Conservation (phyloP, 1,284 basidiomycete species). For the Cryptococcus sp. region DNA sequence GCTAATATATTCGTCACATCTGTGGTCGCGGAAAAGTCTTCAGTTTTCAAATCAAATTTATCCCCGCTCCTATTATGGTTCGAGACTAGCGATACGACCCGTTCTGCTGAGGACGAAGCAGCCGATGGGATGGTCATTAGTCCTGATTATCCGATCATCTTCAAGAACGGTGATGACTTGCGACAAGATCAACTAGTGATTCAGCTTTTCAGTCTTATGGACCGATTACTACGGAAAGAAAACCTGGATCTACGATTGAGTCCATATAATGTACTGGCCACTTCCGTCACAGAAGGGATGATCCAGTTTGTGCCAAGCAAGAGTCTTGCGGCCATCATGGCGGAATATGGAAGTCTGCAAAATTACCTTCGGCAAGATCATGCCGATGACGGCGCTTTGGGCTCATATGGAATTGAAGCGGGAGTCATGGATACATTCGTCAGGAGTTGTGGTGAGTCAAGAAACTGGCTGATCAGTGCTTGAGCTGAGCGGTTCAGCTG, state of each 20-base stretch:
- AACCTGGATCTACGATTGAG: constrained; percentile 90
- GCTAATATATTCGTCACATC: constrained; percentile 75
- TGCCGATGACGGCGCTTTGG: constrained; percentile 86
- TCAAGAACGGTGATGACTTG: constrained; percentile 98
- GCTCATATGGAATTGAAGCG: constrained; percentile 87
- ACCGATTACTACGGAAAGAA: constrained; percentile 85
- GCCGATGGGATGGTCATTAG: constrained; percentile 22
- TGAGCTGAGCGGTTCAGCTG: constrained; percentile 57
- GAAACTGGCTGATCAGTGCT: neutral
- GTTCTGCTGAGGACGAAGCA: constrained; percentile 42
- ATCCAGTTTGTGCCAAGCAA: constrained; percentile 93
- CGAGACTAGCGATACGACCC: constrained; percentile 56
- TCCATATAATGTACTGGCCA: constrained; percentile 91
- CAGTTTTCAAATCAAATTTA: constrained; percentile 96
- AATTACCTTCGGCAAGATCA: constrained; percentile 81
- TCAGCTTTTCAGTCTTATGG: constrained; percentile 97
- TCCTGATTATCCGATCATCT: constrained; percentile 83
- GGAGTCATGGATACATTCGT: constrained; percentile 94
- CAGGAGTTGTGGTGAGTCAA: constrained; percentile 81
- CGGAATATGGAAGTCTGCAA: constrained; percentile 83
- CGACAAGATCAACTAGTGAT: constrained; percentile 97
- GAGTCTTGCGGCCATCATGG: constrained; percentile 87
- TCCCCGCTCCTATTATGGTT: constrained; percentile 89
- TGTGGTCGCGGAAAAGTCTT: constrained; percentile 83
- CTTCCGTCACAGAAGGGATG: constrained; percentile 89